Base-by-base conservation (phyloP, 495 filamentous ascomycete species). In the Tuber aestivum region DNA sequence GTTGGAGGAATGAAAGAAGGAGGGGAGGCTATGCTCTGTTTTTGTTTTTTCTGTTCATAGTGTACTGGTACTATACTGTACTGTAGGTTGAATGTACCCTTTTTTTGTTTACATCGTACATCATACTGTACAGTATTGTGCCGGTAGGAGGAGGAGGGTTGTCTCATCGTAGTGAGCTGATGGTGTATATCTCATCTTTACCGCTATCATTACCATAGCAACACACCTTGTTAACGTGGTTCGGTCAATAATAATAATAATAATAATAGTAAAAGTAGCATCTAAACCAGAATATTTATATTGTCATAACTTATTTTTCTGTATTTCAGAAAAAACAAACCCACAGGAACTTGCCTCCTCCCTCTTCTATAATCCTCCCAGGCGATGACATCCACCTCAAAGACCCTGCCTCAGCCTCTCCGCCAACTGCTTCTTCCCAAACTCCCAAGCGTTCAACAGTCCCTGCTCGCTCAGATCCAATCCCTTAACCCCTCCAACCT, bases 391-490 rank as follows among this genome's bases (percentile, higher is more conserved):
- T 4, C n/a, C 3, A 16, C 56, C 27, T 35, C 3, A 65, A 65
- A 65, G 56, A 35, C 90, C 87, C 84, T 97, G 93, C 82, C 95
- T 91, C 88, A 99, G 86, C 86, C 93, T 90, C 87, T 97, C 95
- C 48, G 92, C 91, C 83, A 97, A 85, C 84, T 97, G 95, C 79
- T 90, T 88, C 87, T 97, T 97, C 80, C 94, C 95, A 85, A 97
- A 92, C 84, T 97, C 92, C 88, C 95, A 96, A 71, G 94, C 88
- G 86, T 98, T 98, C 82, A 97, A 89, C 79, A 99, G 87, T 38
- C 96, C 96, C 84, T 98, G 94, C 85, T 99, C 95, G 69, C 92
- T 93, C 65, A 99, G 89, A 83, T 99, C 95, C 84, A 99, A 94
- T 78, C 90, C 92, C 87, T 94, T 92, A 83, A 98, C 89, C 78